A percentile compares a stretch with the other conserved stretches of the same genome.
Conservation (phyloP, 2,329 filamentous ascomycete species). For the Exutisphaerella laricina region DNA sequence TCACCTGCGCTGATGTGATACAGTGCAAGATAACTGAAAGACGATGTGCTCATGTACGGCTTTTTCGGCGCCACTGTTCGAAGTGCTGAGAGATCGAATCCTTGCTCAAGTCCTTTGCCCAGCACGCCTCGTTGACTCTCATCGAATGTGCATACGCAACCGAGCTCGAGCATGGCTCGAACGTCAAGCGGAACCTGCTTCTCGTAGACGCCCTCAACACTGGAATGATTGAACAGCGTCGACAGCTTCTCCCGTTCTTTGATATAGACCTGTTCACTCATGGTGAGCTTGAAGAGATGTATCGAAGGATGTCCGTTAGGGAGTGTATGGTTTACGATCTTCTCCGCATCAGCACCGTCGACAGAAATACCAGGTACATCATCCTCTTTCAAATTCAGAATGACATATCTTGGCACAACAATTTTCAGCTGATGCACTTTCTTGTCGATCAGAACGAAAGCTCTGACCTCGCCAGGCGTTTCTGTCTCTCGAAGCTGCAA, state of each 20-base stretch:
- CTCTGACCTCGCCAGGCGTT: conserved; percentile 76
- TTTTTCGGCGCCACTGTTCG: conserved; percentile 61
- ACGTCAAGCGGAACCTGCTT: conserved; percentile 83
- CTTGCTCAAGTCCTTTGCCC: conserved; percentile 85
- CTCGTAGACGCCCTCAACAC: conserved; percentile 96
- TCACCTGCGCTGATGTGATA: conserved; percentile 91
- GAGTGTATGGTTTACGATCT: conserved; percentile 85
- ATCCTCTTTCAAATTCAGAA: conserved; percentile 82
- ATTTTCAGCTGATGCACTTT: conserved; percentile 86
- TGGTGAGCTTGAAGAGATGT: conserved; percentile 88
- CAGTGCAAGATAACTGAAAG: conserved; percentile 72
- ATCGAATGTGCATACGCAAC: conserved; percentile 89
- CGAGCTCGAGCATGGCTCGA: conserved; percentile 80
- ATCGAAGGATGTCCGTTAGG: conserved; percentile 93
- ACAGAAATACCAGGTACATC: conserved; percentile 86
- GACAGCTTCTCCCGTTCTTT: conserved; percentile 77
- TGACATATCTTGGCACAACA: conserved; percentile 82
- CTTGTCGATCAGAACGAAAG: conserved; percentile 86
- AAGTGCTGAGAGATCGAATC: conserved; percentile 78
- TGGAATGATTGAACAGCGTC: conserved; percentile 80
- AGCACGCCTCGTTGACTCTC: conserved; percentile 84
- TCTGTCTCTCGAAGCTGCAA: conserved; percentile 80
- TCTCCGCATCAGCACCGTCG: conserved; percentile 79
- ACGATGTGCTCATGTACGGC: conserved; percentile 69
- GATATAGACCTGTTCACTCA: conserved; percentile 83